Base-by-base conservation (phyloP, 2,329 filamentous ascomycete genomes). In the Chrysoporthe cubensis region DNA sequence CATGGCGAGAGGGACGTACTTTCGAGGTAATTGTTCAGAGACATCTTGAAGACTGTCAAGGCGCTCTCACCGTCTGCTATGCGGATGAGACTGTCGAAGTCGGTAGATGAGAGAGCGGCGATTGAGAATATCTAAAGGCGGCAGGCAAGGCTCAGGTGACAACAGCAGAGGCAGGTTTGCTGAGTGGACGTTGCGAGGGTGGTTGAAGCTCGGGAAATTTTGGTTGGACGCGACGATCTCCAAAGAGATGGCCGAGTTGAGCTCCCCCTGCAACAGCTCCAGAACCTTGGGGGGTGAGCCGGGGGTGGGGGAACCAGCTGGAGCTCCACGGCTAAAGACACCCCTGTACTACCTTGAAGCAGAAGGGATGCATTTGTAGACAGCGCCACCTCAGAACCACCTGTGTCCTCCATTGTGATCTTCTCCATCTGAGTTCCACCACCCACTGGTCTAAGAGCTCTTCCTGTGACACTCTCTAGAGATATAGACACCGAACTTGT, bases 1-100 rank as follows among this genome's bases (percentile, higher is more conserved):
- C 14, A 14, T 14, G n/a, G 37, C 21, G 42, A 32, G 26, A 6
- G 18, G 59, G 16, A 72, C 76, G n/a, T 66, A 78, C 76, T 78
- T 40, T 77, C 74, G 43, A 76, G 50, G 70, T 78, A 78, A 71
- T 68, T 71, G 70, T 76, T 74, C 40, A 78, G 72, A 63, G 73
- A 75, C 73, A 75, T 75, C 34, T 32, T 71, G 68, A 42, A n/a
- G n/a, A 26, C 18, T 56, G 40, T 62, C 59, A 37, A 32, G 8
- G 46, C 9, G 26, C 40, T 62, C n/a, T 18, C 32, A 54, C 9
- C 14, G 11, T 32, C 11, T 21, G 16, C 11, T 54, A 11, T 2
- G 50, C 1, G 21, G 1, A 16, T 16, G n/a, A 54, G 9, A 52
- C 9, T 52, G 54, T 42, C 56, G 16, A 21, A 42, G 7, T 60